These are phyloP conservation scores for Pseudofabraea citricarpa DNA, from an alignment of 2,329 filamentous ascomycete species.

Conservation along the genomic window DNA sequence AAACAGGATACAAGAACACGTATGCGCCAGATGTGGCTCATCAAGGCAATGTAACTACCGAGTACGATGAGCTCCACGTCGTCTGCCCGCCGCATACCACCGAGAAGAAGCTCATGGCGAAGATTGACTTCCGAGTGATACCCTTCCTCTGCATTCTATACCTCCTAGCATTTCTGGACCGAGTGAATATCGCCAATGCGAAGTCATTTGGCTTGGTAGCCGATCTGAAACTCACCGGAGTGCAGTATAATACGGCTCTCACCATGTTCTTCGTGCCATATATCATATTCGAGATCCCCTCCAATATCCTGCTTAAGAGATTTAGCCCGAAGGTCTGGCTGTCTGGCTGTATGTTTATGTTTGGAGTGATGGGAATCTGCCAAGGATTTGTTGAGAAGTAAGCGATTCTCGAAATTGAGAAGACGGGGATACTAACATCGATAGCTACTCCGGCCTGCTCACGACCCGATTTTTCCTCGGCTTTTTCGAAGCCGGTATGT, in stretches of 20 bases:
- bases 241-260: constrained; percentile 69
- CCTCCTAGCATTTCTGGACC: constrained; percentile 62
- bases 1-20: constrained; percentile 16
- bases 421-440: background rate
- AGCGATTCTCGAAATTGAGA: constrained; percentile 35
- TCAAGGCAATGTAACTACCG: constrained; percentile 2
- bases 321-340: constrained; percentile 64
- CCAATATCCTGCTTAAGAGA: constrained; percentile 66
- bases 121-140: constrained; percentile 67
- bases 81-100: constrained; percentile 28
- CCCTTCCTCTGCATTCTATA: constrained; percentile 72
- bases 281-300: constrained; percentile 66
- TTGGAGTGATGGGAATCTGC: constrained; percentile 44
- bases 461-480: constrained; percentile 84
- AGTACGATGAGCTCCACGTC: constrained; percentile 22
- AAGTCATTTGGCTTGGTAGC: constrained; percentile 58
- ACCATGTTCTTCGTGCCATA: constrained; percentile 83
- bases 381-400: constrained; percentile 53
- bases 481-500: constrained; percentile 70
- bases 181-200: constrained; percentile 79
- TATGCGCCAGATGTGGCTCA: constrained; percentile 18
- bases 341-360: constrained; percentile 62
- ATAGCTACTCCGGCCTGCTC: constrained; percentile 70
- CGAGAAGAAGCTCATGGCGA: constrained; percentile 60
- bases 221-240: constrained; percentile 56